Percentiles rank a stretch among this genome's conserved stretches.
phyloP scores from a whole-genome alignment of 164 flowering plant species.

The Chimonanthus salicifolius region DNA sequence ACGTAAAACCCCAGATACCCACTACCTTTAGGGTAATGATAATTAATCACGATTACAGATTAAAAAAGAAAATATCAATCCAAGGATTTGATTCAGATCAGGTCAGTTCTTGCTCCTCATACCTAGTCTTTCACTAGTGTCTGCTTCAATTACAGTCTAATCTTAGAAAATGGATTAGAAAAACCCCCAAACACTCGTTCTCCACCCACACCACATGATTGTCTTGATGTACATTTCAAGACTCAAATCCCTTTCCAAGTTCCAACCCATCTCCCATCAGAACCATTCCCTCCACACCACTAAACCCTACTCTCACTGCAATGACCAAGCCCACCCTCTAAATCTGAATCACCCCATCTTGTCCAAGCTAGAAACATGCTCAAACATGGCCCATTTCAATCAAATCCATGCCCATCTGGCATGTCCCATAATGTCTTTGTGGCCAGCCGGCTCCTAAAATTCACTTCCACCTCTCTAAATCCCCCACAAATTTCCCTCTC shows the following conservation, averaged over 20 bases:
- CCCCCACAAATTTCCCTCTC: conserved; percentile 9
- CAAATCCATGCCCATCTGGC: conserved; percentile 20
- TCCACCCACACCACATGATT: background rate
- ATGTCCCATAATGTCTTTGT: conserved; percentile 11
- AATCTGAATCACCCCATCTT: conserved; percentile 17
- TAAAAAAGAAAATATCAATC: too few species aligned
- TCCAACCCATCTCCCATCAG: background rate
- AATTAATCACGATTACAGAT: too few species aligned
- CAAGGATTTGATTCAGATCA: too few species aligned
- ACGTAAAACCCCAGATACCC: too few species aligned
- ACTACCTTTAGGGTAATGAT: too few species aligned
- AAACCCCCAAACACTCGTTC: too few species aligned
- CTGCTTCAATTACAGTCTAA: too few species aligned
- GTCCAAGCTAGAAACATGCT: conserved; percentile 15
- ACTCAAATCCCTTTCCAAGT: background rate
- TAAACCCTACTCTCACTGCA: background rate
- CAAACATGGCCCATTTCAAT: conserved; percentile 15
- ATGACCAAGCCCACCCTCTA: conserved; percentile 4
- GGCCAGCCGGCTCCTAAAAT: conserved; percentile 14
- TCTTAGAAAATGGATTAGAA: too few species aligned
- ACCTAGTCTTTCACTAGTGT: too few species aligned
- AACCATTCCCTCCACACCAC: background rate
- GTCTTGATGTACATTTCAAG: background rate
- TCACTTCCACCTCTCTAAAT: conserved; percentile 7
- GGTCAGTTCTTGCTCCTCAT: too few species aligned